Evolutionary conservation across 495 filamentous ascomycete species (phyloP).

Genomic region (Physcia stellaris): DNA sequence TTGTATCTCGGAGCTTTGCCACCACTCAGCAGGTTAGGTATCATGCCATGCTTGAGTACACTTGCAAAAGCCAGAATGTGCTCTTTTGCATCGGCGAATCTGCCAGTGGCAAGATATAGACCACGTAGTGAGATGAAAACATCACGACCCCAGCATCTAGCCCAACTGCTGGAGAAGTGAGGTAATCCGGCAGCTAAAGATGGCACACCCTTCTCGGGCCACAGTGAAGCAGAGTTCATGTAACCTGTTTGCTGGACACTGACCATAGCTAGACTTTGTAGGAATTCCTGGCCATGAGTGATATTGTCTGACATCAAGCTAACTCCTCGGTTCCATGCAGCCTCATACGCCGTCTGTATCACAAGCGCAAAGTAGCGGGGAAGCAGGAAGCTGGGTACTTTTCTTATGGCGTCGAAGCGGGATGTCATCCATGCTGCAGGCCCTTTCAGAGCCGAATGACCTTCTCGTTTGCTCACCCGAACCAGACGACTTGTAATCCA

Average conservation of each 20-base stretch:
- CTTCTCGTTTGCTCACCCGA: conserved; percentile 46
- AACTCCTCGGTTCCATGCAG: conserved; percentile 64
- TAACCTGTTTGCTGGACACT: conserved; percentile 80
- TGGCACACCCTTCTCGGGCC: conserved; percentile 69
- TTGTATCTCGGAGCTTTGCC: conserved; percentile 93
- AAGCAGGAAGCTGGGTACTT: conserved; percentile 74
- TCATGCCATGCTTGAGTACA: conserved; percentile 97
- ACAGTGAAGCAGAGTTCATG: conserved; percentile 79
- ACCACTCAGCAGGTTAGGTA: conserved; percentile 82
- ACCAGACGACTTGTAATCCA: conserved; percentile 72
- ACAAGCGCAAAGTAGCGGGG: conserved; percentile 89
- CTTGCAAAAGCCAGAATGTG: conserved; percentile 94
- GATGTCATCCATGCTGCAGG: conserved; percentile 68
- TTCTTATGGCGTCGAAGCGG: conserved; percentile 70
- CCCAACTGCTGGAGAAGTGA: conserved; percentile 90
- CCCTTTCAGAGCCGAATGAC: conserved; percentile 42
- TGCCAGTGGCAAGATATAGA: conserved; percentile 74
- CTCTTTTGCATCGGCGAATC: conserved; percentile 76
- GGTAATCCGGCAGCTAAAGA: conserved; percentile 87
- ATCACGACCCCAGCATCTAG: conserved; percentile 93
- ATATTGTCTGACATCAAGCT: conserved; percentile 67
- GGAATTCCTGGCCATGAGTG: conserved; percentile 65
- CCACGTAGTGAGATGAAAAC: conserved; percentile 92
- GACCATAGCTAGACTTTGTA: conserved; percentile 76
- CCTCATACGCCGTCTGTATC: conserved; percentile 71